phyloP scores from a whole-genome alignment of 108 stramenopile genomes.

The Skeletonema costatum region DNA sequence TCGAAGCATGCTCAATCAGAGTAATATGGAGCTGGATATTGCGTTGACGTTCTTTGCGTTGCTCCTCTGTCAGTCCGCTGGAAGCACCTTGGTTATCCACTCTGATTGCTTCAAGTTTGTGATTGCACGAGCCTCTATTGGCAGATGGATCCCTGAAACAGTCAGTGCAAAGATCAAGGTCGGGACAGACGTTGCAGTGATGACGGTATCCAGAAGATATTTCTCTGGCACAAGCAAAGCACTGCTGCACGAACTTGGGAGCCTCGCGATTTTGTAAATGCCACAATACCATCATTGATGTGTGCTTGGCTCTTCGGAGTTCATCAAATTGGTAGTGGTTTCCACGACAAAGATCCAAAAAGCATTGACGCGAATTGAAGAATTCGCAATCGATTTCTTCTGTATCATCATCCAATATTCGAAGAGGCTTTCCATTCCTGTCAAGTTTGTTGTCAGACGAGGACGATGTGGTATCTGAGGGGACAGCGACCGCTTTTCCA shows the following conservation, averaged over 20 bases:
- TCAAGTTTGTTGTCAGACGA: conserved; percentile 29
- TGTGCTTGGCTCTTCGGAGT: conserved; percentile 97
- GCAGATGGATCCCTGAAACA: conserved; percentile 75
- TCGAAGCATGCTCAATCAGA: conserved; percentile 95
- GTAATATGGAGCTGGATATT: conserved; percentile 94
- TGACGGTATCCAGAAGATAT: conserved; percentile 85
- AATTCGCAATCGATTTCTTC: conserved; percentile 92
- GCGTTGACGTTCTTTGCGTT: conserved; percentile 81
- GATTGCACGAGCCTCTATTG: conserved; percentile 78
- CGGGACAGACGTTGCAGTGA: conserved; percentile 87
- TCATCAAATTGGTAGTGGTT: conserved; percentile 99
- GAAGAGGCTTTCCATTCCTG: conserved; percentile 57
- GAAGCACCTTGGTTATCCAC: conserved; percentile 55
- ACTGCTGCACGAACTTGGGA: conserved; percentile 94
- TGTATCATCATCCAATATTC: conserved; percentile 86
- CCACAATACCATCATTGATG: conserved; percentile 99
- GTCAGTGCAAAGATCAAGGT: conserved; percentile 92
- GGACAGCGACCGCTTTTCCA: conserved; percentile 30
- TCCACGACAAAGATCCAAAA: conserved; percentile 85
- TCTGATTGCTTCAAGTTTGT: conserved; percentile 71
- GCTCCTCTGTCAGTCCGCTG: conserved; percentile 73
- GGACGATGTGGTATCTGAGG: background rate
- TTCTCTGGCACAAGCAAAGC: conserved; percentile 77
- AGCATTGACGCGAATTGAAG: conserved; percentile 85
- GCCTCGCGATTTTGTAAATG: conserved; percentile 97